Evolutionary conservation across 768 basidiomycete genomes (phyloP).

Genomic region (Gloeophyllum trabeum): DNA sequence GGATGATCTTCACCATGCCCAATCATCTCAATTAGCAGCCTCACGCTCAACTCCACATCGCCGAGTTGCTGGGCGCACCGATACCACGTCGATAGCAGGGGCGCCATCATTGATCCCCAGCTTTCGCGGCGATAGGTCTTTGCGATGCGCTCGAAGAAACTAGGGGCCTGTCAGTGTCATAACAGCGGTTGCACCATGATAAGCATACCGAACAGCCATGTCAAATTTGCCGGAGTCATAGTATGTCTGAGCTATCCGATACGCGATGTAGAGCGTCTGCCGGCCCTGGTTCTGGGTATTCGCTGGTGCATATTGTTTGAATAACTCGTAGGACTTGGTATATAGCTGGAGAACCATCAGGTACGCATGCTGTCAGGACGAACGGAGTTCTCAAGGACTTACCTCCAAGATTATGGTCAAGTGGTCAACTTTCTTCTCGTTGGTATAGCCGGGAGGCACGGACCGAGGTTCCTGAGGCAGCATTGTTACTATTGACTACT

Average conservation of each 20-base stretch:
- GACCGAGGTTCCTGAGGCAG: too few relatives aligned
- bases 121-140: conserved; percentile 79
- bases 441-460: conserved; percentile 62
- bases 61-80: conserved; percentile 70
- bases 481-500: too few relatives aligned
- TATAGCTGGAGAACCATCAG: conserved; percentile 46
- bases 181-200: not conserved
- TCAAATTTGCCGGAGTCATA: conserved; percentile 72
- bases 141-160: conserved; percentile 90
- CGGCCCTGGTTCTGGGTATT: conserved; percentile 53
- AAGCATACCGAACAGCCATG: conserved; percentile 69
- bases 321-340: conserved; percentile 88
- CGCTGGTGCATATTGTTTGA: conserved; percentile 61
- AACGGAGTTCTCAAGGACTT: conserved; percentile 5
- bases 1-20: conserved; percentile 45
- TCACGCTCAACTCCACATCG: conserved; percentile 66
- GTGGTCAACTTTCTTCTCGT: conserved; percentile 93
- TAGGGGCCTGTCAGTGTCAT: conserved; percentile 15
- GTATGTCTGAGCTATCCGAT: conserved; percentile 83
- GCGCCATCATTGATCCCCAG: conserved; percentile 66
- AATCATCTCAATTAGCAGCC: conserved; percentile 75
- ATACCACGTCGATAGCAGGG: conserved; percentile 74
- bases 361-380: not conserved
- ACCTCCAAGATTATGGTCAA: conserved; percentile 77
- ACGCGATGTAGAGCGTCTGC: conserved; percentile 84